These are phyloP conservation scores for Jaminaea rosea DNA, from an alignment of 1,284 basidiomycete species.

Conservation along the genomic window DNA sequence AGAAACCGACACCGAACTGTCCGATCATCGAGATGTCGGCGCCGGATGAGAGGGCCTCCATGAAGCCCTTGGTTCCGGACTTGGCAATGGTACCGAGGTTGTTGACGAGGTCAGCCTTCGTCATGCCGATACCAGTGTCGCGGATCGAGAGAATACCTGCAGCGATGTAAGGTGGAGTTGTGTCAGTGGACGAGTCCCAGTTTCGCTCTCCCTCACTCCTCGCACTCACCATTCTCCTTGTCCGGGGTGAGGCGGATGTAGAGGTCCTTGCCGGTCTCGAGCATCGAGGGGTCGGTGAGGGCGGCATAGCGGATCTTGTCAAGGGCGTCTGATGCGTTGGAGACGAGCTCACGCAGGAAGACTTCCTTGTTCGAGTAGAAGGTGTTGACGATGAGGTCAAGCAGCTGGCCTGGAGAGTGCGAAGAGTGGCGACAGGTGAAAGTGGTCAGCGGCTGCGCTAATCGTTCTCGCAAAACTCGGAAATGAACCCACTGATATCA, in stretches of 20 bases:
- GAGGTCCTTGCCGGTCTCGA: constrained; percentile 44
- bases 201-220: no score
- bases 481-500: no score
- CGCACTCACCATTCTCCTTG: constrained; percentile 97
- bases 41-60: constrained; percentile 81
- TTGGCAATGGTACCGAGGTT: constrained; percentile 99
- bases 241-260: constrained; percentile 53
- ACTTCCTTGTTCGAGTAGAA: constrained; percentile 44
- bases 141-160: constrained; percentile 80
- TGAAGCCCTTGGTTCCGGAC: constrained; percentile 90
- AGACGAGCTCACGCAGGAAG: constrained; percentile 45
- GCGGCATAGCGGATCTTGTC: constrained; percentile 47
- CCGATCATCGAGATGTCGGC: constrained; percentile 56
- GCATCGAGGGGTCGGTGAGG: constrained; percentile 43
- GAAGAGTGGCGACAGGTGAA: constrained; percentile 18
- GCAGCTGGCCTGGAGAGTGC: constrained; percentile 43
- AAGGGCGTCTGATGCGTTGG: constrained; percentile 46
- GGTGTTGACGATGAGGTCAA: constrained; percentile 48
- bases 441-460: no score
- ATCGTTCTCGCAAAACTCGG: neutral
- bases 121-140: constrained; percentile 87
- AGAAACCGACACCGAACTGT: constrained; percentile 99
- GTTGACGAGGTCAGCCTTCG: constrained; percentile 60
- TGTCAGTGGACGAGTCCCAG: no score
- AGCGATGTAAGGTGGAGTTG: no score